phyloP scores from a whole-genome alignment of 805 yeast genomes.

The Millerago galiae region DNA sequence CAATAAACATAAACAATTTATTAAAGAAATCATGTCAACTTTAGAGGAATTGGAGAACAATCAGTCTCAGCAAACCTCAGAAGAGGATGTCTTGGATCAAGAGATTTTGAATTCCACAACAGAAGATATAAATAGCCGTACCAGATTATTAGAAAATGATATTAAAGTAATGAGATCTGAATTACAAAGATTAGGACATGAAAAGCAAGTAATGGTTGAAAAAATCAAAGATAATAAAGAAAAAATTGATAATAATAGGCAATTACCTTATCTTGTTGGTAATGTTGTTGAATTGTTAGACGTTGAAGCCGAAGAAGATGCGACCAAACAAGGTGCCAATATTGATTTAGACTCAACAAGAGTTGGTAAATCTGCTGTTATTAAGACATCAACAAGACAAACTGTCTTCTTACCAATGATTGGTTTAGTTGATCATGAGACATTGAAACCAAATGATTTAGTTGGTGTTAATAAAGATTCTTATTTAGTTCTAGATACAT shows the following conservation, averaged over 20 bases:
- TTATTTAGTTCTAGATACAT: slow-evolving; percentile 83
- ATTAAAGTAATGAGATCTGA: slow-evolving; percentile 93
- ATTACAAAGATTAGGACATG: slow-evolving; percentile 83
- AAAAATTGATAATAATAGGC: slow-evolving; percentile 91
- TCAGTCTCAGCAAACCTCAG: slow-evolving; percentile 28
- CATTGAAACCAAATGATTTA: slow-evolving; percentile 93
- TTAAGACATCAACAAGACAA: slow-evolving; percentile 95
- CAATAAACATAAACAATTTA: slow-evolving; percentile 1
- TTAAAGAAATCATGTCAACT: slow-evolving; percentile 53
- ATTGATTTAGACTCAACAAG: slow-evolving; percentile 88
- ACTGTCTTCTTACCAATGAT: slow-evolving; percentile 94
- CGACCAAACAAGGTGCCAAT: slow-evolving; percentile 86
- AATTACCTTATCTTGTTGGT: slow-evolving; percentile 92
- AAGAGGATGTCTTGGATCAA: slow-evolving; percentile 60
- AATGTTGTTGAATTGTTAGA: slow-evolving; percentile 93
- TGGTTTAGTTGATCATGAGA: slow-evolving; percentile 88
- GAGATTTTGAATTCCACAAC: slow-evolving; percentile 78
- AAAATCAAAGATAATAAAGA: slow-evolving; percentile 94
- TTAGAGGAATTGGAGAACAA: slow-evolving; percentile 70
- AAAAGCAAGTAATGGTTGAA: slow-evolving; percentile 86
- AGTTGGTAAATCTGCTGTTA: slow-evolving; percentile 94
- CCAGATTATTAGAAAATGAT: slow-evolving; percentile 87
- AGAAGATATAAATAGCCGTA: slow-evolving; percentile 76
- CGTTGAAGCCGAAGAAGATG: slow-evolving; percentile 76
- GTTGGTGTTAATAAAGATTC: slow-evolving; percentile 98